A percentile compares a stretch with the other conserved stretches of the same genome.
phyloP scores from a whole-genome alignment of 2,329 filamentous ascomycete species.

The Penicillium nordicum region DNA sequence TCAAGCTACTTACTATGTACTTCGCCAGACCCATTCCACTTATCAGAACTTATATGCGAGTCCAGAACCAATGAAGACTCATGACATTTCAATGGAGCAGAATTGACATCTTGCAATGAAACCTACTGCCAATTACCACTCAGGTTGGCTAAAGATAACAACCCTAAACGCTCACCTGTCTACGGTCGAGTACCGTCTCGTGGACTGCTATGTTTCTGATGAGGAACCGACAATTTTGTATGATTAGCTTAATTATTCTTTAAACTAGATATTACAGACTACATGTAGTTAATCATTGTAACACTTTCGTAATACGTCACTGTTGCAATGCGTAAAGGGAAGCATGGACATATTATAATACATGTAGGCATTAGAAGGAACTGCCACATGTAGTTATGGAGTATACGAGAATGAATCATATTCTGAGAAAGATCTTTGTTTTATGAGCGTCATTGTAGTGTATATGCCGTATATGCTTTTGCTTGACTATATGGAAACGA shows the following conservation, averaged over 20 bases:
- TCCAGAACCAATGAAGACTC: background rate
- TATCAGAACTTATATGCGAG: background rate
- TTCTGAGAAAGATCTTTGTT: background rate
- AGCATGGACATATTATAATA: background rate
- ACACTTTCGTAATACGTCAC: no score
- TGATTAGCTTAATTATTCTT: background rate
- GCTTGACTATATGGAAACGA: background rate
- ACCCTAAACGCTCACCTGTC: background rate
- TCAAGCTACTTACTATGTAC: background rate
- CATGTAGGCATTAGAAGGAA: background rate
- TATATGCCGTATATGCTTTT: background rate
- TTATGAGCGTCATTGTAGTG: background rate
- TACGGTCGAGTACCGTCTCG: background rate
- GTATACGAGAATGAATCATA: background rate
- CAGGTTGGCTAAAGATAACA: background rate
- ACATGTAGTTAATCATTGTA: no score
- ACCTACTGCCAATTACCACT: background rate
- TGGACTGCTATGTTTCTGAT: background rate
- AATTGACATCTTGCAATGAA: background rate
- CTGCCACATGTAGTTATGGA: background rate
- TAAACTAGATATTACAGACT: no score
- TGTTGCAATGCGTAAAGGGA: background rate
- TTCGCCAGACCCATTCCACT: background rate
- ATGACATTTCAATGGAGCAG: background rate
- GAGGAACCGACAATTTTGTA: background rate